Evolutionary conservation across 345 rosid genomes (phyloP), one percentile per base, ranked within the genome.

Genomic region (Jatropha curcas): DNA sequence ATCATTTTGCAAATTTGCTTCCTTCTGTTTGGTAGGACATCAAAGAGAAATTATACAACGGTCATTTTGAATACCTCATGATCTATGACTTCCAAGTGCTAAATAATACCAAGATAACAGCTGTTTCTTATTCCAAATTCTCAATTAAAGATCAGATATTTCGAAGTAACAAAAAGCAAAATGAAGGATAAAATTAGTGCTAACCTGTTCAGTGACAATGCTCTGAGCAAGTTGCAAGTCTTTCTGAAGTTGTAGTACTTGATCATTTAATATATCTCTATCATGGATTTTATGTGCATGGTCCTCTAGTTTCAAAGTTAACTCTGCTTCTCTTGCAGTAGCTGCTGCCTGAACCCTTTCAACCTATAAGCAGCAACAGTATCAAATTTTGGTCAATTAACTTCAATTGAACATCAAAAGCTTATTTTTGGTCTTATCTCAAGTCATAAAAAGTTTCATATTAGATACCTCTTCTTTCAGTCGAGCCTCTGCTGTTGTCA

Each of bases 381-480:
- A 20, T 68, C 59, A 76, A 67, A 70, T 58, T 27, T 13, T 25
- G 61, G 28, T 8, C n/a, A 64, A 51, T 53, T 0, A 41, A 41
- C 58, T 57, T 63, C 19, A n/a, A n/a, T 37, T 3, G 28, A 71
- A 46, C 3, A 22, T 67, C 33, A 24, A 33, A 55, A 16, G 17
- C 53, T 60, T 25, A 52, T 0, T 55, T 8, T 27, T n/a, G 46
- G 33, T 9, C 30, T 50, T 33, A 3, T 67, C 27, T 25, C 0
- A 66, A 28, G 46, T 28, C 57, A 12, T 2, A 31, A 17, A 46
- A n/a, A n/a, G n/a, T n/a, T 45, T 45, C 24, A 28, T 48, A 30
- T 25, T n/a, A 20, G 72, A 59, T 83, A 90, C 93, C 90, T 86
- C 80, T 78, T 88, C 80, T 80, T 86, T 86, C 60, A 80, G 59